These are phyloP conservation scores for Epichloe amarillans DNA, from an alignment of 2,329 filamentous ascomycete species.

Conservation along the genomic window DNA sequence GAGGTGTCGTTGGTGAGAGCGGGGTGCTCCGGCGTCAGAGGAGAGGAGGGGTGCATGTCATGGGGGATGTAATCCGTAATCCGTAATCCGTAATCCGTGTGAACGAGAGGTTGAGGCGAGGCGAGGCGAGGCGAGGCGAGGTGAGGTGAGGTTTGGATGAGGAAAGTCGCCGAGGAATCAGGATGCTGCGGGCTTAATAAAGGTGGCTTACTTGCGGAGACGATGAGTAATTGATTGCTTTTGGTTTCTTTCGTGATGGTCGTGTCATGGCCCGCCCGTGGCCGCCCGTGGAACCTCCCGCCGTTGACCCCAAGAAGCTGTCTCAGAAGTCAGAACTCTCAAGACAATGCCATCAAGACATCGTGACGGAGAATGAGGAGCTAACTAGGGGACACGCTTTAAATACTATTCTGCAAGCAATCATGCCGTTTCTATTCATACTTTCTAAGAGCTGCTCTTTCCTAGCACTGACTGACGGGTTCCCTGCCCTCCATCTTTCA, in stretches of 20 bases:
- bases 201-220: background rate
- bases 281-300: no score
- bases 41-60: constrained; percentile 15
- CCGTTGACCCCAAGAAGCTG: no score
- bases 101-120: background rate
- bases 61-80: constrained; percentile 7
- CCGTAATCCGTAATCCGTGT: no score
- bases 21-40: constrained; percentile 30
- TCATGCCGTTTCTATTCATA: background rate
- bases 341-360: no score
- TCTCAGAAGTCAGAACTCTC: no score
- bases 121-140: background rate
- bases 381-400: no score
- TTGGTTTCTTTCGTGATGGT: background rate
- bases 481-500: background rate
- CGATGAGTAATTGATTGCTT: background rate
- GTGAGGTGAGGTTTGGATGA: no score
- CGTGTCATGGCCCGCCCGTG: no score
- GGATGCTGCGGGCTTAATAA: background rate
- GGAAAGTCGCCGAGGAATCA: background rate
- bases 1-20: constrained; percentile 36
- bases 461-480: background rate
- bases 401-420: background rate
- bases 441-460: background rate
- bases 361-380: no score